These are phyloP conservation scores for Oehlia diaphana DNA, from an alignment of 192 early-diverging fungal species.

Conservation along the genomic window DNA sequence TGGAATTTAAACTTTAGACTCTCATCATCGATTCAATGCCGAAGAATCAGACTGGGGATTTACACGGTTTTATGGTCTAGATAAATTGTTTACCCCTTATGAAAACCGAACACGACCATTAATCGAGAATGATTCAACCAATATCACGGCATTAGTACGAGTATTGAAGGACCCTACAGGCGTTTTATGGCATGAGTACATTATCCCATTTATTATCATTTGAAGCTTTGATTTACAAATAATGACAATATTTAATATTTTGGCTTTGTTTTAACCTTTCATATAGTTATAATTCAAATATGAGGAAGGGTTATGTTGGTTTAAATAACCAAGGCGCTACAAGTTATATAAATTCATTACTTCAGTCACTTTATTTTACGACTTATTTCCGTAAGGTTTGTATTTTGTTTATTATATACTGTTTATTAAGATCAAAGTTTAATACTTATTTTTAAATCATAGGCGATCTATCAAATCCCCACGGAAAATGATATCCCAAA, in stretches of 20 bases:
- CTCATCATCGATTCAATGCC: constrained; percentile 81
- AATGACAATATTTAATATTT: constrained; percentile 20
- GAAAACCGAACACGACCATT: constrained; percentile 54
- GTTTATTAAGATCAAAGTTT: neutral
- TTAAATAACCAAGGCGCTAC: constrained; percentile 98
- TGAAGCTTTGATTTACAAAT: constrained; percentile 12
- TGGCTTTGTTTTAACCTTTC: constrained; percentile 30
- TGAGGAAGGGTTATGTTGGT: constrained; percentile 88
- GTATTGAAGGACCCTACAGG: constrained; percentile 87
- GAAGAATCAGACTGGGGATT: constrained; percentile 97
- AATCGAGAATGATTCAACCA: constrained; percentile 66
- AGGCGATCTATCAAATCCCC: constrained; percentile 88
- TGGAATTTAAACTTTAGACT: constrained; percentile 33
- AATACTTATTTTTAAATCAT: neutral
- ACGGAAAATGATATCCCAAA: constrained; percentile 84
- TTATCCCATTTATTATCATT: constrained; percentile 23
- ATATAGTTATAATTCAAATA: constrained; percentile 83
- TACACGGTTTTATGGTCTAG: constrained; percentile 70
- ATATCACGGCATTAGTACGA: constrained; percentile 72
- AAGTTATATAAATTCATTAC: constrained; percentile 99
- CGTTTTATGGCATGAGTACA: constrained; percentile 92
- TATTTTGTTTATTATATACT: neutral
- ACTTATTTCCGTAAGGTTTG: constrained; percentile 81
- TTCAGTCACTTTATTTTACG: constrained; percentile 96
- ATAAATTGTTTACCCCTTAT: constrained; percentile 40